Evolutionary conservation across 73 alveolate genomes (phyloP).

Genomic region (Diophrys appendiculata): DNA sequence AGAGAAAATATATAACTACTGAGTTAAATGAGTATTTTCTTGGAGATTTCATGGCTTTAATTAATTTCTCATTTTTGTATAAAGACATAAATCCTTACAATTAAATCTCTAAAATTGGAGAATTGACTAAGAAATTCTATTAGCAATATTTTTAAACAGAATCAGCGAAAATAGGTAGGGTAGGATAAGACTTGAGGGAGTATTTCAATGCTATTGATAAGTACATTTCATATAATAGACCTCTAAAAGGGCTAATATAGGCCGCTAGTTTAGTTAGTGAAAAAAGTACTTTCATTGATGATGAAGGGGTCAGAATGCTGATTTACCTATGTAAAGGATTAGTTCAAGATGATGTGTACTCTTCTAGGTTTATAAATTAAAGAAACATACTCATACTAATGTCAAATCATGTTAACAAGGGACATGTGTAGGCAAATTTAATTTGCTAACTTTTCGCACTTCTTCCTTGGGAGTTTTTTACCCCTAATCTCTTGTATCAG

Average conservation of each 20-base stretch:
- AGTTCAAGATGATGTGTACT: not conserved
- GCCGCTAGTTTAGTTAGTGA: not conserved
- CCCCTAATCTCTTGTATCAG: not conserved
- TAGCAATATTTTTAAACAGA: constrained; percentile 20
- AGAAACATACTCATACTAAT: not conserved
- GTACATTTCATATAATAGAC: not conserved
- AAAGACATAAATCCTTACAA: constrained; percentile 30
- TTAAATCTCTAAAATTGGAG: constrained; percentile 10
- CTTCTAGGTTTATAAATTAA: not conserved
- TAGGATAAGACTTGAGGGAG: constrained; percentile 11
- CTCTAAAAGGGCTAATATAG: not conserved
- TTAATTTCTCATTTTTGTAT: constrained; percentile 26
- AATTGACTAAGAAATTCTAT: constrained; percentile 21
- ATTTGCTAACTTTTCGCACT: not conserved
- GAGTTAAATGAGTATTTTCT: constrained; percentile 19
- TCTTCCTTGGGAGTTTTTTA: not conserved
- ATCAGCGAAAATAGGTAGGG: no score
- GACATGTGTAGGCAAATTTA: not conserved
- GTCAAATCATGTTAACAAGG: not conserved
- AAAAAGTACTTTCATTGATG: not conserved
- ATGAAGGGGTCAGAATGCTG: not conserved
- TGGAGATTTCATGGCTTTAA: constrained; percentile 23
- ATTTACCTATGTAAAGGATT: not conserved
- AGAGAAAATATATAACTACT: constrained; percentile 16
- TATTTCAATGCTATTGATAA: not conserved